A percentile compares a stretch with the other conserved stretches of the same genome.
These are phyloP conservation scores for Microsporum canis DNA, from an alignment of 2,329 filamentous ascomycete species.

Conservation along the genomic window DNA sequence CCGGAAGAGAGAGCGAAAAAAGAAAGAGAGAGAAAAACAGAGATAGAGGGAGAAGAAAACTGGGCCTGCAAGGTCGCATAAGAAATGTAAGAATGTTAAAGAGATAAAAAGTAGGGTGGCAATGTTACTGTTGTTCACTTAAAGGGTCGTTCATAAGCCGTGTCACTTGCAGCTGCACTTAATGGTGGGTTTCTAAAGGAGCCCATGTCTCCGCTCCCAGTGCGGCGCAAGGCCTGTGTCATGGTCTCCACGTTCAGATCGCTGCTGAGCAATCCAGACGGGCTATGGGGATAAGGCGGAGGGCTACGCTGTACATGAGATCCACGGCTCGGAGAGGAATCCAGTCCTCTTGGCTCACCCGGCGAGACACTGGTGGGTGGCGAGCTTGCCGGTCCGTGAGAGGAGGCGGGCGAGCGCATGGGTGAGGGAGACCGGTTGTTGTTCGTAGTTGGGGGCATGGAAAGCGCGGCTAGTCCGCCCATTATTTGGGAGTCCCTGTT, in stretches of 20 bases:
- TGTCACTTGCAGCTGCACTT: conserved; percentile 26
- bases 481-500: conserved; percentile 61
- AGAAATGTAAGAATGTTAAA: not conserved
- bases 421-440: conserved; percentile 39
- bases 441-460: conserved; percentile 10
- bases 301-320: conserved; percentile 53
- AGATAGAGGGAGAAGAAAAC: not conserved
- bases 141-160: conserved; percentile 21
- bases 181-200: conserved; percentile 27
- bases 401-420: conserved; percentile 38
- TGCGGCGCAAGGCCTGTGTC: conserved; percentile 76
- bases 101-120: not conserved
- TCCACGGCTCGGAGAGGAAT: conserved; percentile 52
- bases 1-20: not conserved
- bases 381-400: conserved; percentile 8
- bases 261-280: conserved; percentile 42
- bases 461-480: conserved; percentile 48
- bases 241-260: conserved; percentile 90
- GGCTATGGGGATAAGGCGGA: conserved; percentile 41
- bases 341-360: conserved; percentile 56
- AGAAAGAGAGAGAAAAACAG: no score
- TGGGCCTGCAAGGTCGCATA: not conserved
- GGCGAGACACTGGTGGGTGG: conserved; percentile 47
- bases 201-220: conserved; percentile 67
- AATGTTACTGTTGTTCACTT: conserved; percentile 10